Evolutionary conservation across 2,329 filamentous ascomycete species (phyloP).

Genomic region (Paecilomyces dactylethromorphus): DNA sequence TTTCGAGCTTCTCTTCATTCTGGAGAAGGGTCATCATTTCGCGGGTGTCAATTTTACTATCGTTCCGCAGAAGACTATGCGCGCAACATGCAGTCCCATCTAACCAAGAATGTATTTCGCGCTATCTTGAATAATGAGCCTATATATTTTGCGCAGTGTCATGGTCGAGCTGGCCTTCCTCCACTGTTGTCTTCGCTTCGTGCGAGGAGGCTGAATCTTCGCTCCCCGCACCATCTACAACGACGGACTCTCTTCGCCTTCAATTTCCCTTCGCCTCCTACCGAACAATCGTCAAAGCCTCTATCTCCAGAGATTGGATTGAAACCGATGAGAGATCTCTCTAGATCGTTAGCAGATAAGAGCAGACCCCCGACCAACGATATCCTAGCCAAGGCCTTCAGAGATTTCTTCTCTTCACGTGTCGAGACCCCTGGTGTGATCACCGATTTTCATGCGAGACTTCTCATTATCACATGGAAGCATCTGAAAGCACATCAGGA

Average conservation of each 20-base stretch:
- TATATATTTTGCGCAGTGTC: conserved; percentile 33
- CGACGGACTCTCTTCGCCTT: conserved; percentile 28
- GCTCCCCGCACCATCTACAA: conserved; percentile 28
- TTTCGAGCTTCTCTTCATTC: not conserved
- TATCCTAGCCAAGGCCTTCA: conserved; percentile 62
- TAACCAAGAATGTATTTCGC: conserved; percentile 39
- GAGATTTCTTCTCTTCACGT: conserved; percentile 55
- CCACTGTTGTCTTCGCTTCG: conserved; percentile 23
- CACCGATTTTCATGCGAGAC: conserved; percentile 61
- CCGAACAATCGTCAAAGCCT: conserved; percentile 50
- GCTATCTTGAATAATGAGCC: conserved; percentile 40
- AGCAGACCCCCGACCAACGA: conserved; percentile 57
- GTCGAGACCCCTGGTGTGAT: conserved; percentile 43
- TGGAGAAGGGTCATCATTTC: not conserved
- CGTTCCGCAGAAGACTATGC: not conserved
- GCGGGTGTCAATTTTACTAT: not conserved
- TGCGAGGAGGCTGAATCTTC: conserved; percentile 20
- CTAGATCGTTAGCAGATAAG: conserved; percentile 55
- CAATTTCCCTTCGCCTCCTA: conserved; percentile 36
- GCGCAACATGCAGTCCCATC: conserved; percentile 37
- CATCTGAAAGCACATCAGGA: conserved; percentile 46
- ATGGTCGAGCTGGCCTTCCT: conserved; percentile 19
- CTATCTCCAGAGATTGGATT: conserved; percentile 58
- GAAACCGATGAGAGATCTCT: conserved; percentile 62
- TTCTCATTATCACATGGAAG: conserved; percentile 53